phyloP scores from a whole-genome alignment of 176 grass and related monocot species.

The Eragrostis nindensis region DNA sequence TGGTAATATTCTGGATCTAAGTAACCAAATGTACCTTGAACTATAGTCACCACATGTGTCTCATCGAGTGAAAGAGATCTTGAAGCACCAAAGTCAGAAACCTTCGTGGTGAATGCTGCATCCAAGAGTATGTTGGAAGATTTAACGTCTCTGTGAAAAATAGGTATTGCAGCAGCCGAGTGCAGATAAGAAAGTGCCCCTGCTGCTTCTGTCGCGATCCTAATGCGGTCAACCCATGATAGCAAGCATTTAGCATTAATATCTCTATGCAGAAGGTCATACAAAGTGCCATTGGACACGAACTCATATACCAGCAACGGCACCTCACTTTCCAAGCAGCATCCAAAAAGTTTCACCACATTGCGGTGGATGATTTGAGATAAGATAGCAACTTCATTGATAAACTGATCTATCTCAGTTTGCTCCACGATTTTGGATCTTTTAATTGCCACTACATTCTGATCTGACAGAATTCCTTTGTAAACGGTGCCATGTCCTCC shows the following conservation, averaged over 20 bases:
- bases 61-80: slow-evolving; percentile 44
- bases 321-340: slow-evolving; percentile 49
- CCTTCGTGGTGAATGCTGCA: slow-evolving; percentile 25
- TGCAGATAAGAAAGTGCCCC: slow-evolving; percentile 52
- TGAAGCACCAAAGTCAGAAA: slow-evolving; percentile 58
- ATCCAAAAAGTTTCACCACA: slow-evolving; percentile 54
- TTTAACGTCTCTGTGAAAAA: slow-evolving; percentile 63
- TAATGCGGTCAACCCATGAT: slow-evolving; percentile 51
- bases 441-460: slow-evolving; percentile 49
- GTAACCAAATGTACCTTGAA: slow-evolving; percentile 58
- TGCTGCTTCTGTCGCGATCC: slow-evolving; percentile 31
- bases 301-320: slow-evolving; percentile 63
- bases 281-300: slow-evolving; percentile 53
- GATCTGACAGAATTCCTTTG: slow-evolving; percentile 40
- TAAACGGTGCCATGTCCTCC: slow-evolving; percentile 63
- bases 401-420: slow-evolving; percentile 54
- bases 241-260: not conserved
- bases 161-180: slow-evolving; percentile 42
- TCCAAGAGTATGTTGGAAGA: slow-evolving; percentile 56
- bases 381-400: slow-evolving; percentile 54
- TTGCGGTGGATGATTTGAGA: slow-evolving; percentile 59
- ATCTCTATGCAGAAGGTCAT: slow-evolving; percentile 27
- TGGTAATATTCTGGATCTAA: slow-evolving; percentile 59
- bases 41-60: slow-evolving; percentile 52
- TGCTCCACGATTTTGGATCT: slow-evolving; percentile 48